These are phyloP conservation scores for Aspergillus brunneoviolaceus DNA, from an alignment of 2,329 filamentous ascomycete species.

Conservation along the genomic window DNA sequence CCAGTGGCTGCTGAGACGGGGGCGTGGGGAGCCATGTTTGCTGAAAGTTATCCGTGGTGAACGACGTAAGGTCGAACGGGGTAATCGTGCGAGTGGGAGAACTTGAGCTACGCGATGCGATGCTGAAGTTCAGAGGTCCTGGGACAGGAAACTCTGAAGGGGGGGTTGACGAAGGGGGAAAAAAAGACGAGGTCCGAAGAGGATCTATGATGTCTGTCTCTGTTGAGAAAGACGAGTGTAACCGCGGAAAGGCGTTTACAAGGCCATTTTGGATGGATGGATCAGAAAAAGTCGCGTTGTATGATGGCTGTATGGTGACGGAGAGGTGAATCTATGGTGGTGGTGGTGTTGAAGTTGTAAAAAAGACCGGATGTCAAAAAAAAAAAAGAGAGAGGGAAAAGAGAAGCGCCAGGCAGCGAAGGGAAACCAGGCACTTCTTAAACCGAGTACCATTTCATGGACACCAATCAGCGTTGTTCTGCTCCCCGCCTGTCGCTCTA, in stretches of 20 bases:
- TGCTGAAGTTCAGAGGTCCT: conserved; percentile 49
- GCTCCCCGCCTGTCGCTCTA: conserved; percentile 20
- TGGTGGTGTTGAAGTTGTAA: conserved; percentile 15
- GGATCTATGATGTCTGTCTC: conserved; percentile 45
- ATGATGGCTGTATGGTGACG: conserved; percentile 21
- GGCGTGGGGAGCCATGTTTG: conserved; percentile 50
- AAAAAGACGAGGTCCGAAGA: conserved; percentile 28
- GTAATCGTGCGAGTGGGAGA: conserved; percentile 36
- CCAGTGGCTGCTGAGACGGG: conserved; percentile 44
- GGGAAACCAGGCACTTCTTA: conserved; percentile 44
- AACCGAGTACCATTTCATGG: conserved; percentile 4
- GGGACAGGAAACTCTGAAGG: conserved; percentile 45
- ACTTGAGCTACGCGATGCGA: conserved; percentile 46
- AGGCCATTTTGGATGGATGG: conserved; percentile 40
- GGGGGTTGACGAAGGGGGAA: conserved; percentile 29
- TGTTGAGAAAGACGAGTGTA: conserved; percentile 36
- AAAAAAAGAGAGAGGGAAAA: conserved; percentile 17
- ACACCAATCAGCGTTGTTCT: conserved; percentile 26
- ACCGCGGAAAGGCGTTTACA: conserved; percentile 36
- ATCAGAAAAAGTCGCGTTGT: conserved; percentile 19
- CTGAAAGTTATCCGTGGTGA: conserved; percentile 51
- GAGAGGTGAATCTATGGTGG: conserved; percentile 10
- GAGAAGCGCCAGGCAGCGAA: conserved; percentile 36
- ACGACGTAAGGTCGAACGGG: conserved; percentile 47
- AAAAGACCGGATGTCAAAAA: conserved; percentile 2